Conservation (phyloP, 2,329 filamentous ascomycete species). For the Sclerotinia spermophila region DNA sequence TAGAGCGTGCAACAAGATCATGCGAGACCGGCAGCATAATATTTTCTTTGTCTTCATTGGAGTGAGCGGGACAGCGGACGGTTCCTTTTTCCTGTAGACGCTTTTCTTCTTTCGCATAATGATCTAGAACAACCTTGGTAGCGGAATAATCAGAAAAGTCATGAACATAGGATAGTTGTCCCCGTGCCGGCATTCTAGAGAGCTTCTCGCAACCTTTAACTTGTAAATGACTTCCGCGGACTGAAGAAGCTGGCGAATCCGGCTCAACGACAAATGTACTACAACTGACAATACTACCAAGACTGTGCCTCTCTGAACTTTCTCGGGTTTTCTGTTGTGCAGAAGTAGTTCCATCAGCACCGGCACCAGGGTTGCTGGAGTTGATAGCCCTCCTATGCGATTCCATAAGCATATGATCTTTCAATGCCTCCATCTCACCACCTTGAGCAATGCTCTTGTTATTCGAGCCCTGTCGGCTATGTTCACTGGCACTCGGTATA, state of each 20-base stretch:
- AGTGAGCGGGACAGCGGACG: neutral
- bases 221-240: neutral
- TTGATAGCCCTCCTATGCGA: neutral
- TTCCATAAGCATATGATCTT: neutral
- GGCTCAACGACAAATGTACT: neutral
- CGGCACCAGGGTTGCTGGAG: neutral
- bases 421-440: neutral
- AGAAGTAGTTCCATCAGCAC: conserved; percentile 8
- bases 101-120: conserved; percentile 29
- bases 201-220: conserved; percentile 8
- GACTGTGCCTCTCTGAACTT: neutral
- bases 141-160: conserved; percentile 30
- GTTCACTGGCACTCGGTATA: neutral
- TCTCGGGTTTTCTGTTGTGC: neutral
- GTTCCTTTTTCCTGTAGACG: conserved; percentile 7
- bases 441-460: neutral
- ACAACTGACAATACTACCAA: neutral
- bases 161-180: conserved; percentile 30
- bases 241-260: neutral
- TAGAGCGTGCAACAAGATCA: neutral
- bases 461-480: neutral
- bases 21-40: neutral
- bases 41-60: neutral
- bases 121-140: conserved; percentile 28
- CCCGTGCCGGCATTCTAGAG: conserved; percentile 7